phyloP scores from a whole-genome alignment of 1,139 yeast genomes.

The Candida labiduridarum region DNA sequence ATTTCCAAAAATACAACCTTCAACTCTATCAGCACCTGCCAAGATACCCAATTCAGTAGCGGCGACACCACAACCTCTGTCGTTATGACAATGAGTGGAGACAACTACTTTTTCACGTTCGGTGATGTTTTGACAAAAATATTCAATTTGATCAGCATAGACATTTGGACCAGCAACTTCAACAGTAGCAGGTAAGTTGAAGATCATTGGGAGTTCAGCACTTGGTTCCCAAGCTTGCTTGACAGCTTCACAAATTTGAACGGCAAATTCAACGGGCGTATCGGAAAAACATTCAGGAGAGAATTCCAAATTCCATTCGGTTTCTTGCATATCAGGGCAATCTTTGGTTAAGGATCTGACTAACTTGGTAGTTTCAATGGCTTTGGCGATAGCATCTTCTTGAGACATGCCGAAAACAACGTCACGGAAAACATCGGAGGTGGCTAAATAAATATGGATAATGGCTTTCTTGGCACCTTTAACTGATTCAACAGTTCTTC shows the following conservation, averaged over 20 bases:
- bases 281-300: conserved; percentile 96
- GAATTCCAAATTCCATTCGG: conserved; percentile 89
- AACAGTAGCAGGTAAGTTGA: conserved; percentile 98
- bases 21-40: conserved; percentile 98
- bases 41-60: conserved; percentile 92
- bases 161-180: conserved; percentile 94
- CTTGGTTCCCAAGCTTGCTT: conserved; percentile 91
- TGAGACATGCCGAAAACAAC: conserved; percentile 86
- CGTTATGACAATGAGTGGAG: conserved; percentile 94
- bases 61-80: conserved; percentile 97
- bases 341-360: conserved; percentile 88
- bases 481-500: conserved; percentile 85
- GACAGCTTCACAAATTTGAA: conserved; percentile 93
- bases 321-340: conserved; percentile 69
- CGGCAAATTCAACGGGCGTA: conserved; percentile 80
- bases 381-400: conserved; percentile 77
- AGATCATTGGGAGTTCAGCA: conserved; percentile 80
- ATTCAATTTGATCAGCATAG: conserved; percentile 96
- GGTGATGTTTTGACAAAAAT: conserved; percentile 73
- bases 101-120: conserved; percentile 86
- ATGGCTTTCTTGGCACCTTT: conserved; percentile 90
- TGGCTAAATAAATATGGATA: conserved; percentile 88
- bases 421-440: conserved; percentile 87
- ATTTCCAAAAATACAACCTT: conserved; percentile 95
- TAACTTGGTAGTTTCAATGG: conserved; percentile 78